A percentile compares a stretch with the other conserved stretches of the same genome.
Evolutionary conservation across 2,329 filamentous ascomycete genomes (phyloP).

Genomic region (Phialocephala subalpina): DNA sequence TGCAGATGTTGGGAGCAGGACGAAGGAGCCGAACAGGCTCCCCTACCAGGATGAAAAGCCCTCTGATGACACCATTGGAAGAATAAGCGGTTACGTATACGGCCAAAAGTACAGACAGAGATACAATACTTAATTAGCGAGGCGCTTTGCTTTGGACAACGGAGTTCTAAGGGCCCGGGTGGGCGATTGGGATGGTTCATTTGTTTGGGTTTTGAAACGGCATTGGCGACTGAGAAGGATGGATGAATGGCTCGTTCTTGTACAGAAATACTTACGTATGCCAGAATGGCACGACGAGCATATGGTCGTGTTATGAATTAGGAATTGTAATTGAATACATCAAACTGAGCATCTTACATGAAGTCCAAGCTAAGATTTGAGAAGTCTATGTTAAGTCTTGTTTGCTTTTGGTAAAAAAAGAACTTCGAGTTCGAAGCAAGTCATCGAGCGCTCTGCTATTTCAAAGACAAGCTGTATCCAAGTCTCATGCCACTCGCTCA

Average conservation of each 20-base stretch:
- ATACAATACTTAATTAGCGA: constrained; percentile 29
- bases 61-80: constrained; percentile 58
- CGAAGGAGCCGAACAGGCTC: constrained; percentile 55
- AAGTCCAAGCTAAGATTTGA: too few species aligned
- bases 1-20: constrained; percentile 63
- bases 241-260: background rate
- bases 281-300: background rate
- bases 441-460: too few species aligned
- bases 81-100: constrained; percentile 43
- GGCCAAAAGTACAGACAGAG: background rate
- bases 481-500: too few species aligned
- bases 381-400: too few species aligned
- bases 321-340: constrained; percentile 12
- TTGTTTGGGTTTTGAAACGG: background rate
- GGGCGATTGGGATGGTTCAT: background rate
- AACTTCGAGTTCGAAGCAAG: too few species aligned
- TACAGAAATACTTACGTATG: background rate
- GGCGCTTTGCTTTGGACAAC: constrained; percentile 27
- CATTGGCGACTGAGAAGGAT: background rate
- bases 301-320: background rate
- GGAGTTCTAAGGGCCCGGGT: constrained; percentile 15
- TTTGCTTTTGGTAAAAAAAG: too few species aligned
- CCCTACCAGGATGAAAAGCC: constrained; percentile 62
- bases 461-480: too few species aligned
- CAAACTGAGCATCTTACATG: background rate